Conservation (phyloP, 2,329 filamentous ascomycete species). For the Colletotrichum siamense region DNA sequence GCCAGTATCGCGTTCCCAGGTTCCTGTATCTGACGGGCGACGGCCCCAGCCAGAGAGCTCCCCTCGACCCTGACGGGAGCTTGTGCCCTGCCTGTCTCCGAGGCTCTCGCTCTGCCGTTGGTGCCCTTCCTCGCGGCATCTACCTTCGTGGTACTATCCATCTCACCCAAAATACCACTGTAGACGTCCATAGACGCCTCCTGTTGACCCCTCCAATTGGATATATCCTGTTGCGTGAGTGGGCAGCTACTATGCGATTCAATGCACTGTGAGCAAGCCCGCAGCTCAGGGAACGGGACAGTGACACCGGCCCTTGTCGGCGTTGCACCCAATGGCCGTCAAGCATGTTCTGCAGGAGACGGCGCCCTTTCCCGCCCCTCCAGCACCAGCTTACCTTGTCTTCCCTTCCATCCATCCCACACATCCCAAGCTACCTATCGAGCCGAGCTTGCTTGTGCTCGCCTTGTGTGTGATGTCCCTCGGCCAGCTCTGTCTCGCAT, state of each 20-base stretch:
- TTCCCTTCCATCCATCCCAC: not conserved
- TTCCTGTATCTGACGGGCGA: not conserved
- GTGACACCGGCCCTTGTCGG: not conserved
- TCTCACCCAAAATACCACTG: not conserved
- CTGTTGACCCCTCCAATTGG: not conserved
- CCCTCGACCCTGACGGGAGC: not conserved
- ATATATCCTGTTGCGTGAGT: not conserved
- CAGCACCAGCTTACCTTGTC: conserved; percentile 1
- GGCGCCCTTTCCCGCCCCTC: conserved; percentile 18
- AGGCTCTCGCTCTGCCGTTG: not conserved
- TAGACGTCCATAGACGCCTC: not conserved
- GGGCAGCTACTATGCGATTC: conserved; percentile 13
- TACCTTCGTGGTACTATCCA: not conserved
- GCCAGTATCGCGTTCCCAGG: not conserved
- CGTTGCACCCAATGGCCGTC: conserved; percentile 8
- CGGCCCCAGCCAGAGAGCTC: not conserved
- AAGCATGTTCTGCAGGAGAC: conserved; percentile 20
- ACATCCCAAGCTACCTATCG: not conserved
- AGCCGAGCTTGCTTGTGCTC: not conserved
- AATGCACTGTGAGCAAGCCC: conserved; percentile 17
- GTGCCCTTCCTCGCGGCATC: not conserved
- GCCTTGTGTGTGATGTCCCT: not conserved
- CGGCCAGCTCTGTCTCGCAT: not conserved
- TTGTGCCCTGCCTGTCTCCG: not conserved
- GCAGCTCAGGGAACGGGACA: conserved; percentile 5